Base-by-base conservation (phyloP, 129 eudicot genomes). In the Centrapalus pauciflorus region DNA sequence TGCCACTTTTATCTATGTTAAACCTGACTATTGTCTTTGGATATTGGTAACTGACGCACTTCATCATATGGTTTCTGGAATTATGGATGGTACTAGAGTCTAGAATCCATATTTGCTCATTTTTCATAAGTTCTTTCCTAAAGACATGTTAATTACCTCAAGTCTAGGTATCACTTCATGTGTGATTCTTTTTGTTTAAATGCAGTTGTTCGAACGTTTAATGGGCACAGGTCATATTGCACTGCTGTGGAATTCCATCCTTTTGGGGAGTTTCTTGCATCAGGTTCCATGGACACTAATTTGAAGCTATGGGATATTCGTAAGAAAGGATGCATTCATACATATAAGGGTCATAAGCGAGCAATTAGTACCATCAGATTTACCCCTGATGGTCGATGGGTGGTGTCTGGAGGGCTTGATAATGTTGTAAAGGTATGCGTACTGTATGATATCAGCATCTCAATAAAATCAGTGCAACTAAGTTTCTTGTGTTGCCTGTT, bases 371-470 rank as follows among this genome's bases (percentile, higher is more conserved):
- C 81, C 4, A 84, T 93, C 67, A 88, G 81, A 73, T 93, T 93
- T 78, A 79, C 82, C 70, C 98, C 96, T 8, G 98, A 93, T 80
- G 98, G 96, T 64, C 95, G 96, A 28, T 85, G 98, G 98, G 95
- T 93, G 40, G 96, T 93, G 66, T 85, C 98, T 7, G 95, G 98
- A 57, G 96, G 96, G 75, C 81, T 88, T 74, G 96, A 93, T 75
- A 93, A 83, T 76, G 82, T 82, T 54, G 95, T 92, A 17, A 92
- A 88, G 97, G 96, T 91, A 85, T 64, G 72, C 45, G 61, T 43
- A 40, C 49, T 54, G 20, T 45, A 60, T 27, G 37, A 51, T 50
- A 50, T 64, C 16, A 13, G 49, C 34, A 27, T 14, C 54, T 61
- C 11, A 33, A 45, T 21, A 33, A 25, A 21, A 45, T 46, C 20